phyloP scores from a whole-genome alignment of 163 green algal species.

The Scenedesmus sp. region DNA sequence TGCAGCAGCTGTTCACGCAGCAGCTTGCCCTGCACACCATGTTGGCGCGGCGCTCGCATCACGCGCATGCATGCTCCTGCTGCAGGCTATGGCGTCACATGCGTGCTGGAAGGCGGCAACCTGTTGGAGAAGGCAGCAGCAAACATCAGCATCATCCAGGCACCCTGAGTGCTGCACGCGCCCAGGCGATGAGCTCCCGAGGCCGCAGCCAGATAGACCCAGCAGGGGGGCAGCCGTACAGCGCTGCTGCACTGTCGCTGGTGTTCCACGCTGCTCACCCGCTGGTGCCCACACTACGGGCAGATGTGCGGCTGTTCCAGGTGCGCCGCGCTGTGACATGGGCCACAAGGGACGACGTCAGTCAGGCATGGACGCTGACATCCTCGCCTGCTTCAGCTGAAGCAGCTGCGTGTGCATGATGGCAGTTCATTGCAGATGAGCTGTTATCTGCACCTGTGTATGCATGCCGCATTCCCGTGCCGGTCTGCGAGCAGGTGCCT shows the following conservation, averaged over 20 bases:
- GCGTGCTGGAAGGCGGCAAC: constrained; percentile 92
- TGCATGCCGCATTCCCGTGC: too few species aligned
- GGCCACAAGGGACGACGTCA: neutral
- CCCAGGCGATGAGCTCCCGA: constrained; percentile 87
- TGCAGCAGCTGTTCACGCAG: too few species aligned
- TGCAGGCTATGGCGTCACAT: constrained; percentile 93
- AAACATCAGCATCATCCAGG: constrained; percentile 93
- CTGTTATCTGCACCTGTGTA: too few species aligned
- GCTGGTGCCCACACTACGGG: constrained; percentile 94
- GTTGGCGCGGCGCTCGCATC: neutral
- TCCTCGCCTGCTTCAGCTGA: too few species aligned
- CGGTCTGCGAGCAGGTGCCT: too few species aligned
- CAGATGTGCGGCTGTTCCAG: constrained; percentile 95
- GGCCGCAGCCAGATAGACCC: constrained; percentile 81
- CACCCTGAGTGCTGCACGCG: constrained; percentile 73
- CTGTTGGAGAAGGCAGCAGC: constrained; percentile 96
- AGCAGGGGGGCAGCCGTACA: constrained; percentile 84
- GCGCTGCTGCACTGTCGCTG: constrained; percentile 92
- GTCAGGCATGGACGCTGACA: too few species aligned
- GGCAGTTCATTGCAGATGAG: too few species aligned
- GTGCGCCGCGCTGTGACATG: constrained; percentile 48
- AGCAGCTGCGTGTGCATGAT: too few species aligned
- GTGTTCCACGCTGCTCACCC: constrained; percentile 95
- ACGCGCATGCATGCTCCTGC: neutral
- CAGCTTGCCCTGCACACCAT: too few species aligned